Evolutionary conservation across 352 stramenopile genomes (phyloP).

Genomic region (Halophytophthora polymorphica): DNA sequence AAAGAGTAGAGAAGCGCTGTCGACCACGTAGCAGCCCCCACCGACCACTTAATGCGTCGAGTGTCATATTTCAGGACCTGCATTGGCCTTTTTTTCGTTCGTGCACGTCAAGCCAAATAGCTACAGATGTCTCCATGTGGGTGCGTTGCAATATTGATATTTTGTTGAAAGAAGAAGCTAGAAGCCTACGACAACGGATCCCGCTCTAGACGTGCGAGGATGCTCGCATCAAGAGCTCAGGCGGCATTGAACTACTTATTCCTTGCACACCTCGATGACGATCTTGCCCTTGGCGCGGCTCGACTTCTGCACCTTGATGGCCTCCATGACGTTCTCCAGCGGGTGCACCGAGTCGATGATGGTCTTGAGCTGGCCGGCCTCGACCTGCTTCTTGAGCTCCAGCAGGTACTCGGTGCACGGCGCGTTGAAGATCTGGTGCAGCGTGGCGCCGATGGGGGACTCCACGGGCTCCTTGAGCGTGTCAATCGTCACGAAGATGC

Average conservation of each 20-base stretch:
- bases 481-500: slow-evolving; percentile 22
- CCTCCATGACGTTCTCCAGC: slow-evolving; percentile 40
- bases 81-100: too few relatives aligned
- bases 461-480: slow-evolving; percentile 31
- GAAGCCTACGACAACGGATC: too few relatives aligned
- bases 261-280: slow-evolving; percentile 11
- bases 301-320: slow-evolving; percentile 34
- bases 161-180: too few relatives aligned
- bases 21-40: too few relatives aligned
- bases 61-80: too few relatives aligned
- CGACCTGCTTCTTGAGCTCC: slow-evolving; percentile 27
- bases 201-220: too few relatives aligned
- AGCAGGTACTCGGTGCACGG: neutral
- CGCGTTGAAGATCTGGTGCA: slow-evolving; percentile 6
- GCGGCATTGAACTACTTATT: too few relatives aligned
- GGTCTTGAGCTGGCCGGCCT: slow-evolving; percentile 28
- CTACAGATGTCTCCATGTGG: too few relatives aligned
- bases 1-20: neutral
- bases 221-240: too few relatives aligned
- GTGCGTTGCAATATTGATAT: too few relatives aligned
- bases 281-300: slow-evolving; percentile 54
- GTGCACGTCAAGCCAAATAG: too few relatives aligned
- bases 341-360: slow-evolving; percentile 32
- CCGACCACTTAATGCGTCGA: too few relatives aligned
- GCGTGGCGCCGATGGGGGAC: slow-evolving; percentile 37